Evolutionary conservation across 306 rosid species (phyloP).

Genomic region (Medicago arabica): DNA sequence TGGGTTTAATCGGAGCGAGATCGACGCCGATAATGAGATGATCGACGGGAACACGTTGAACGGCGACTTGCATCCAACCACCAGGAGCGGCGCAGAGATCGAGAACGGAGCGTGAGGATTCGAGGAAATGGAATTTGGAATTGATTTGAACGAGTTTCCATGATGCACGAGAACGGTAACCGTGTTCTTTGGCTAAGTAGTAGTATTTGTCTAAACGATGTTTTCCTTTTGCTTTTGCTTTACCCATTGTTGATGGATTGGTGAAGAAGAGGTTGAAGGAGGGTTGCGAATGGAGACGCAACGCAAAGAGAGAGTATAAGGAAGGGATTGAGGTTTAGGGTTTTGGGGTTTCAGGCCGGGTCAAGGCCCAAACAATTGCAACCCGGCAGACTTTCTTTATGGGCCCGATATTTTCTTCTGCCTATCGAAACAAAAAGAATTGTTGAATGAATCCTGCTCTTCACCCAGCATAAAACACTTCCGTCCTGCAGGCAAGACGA

Average conservation of each 20-base stretch:
- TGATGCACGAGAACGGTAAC: constrained; percentile 93
- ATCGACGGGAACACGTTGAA: constrained; percentile 77
- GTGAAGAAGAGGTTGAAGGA: neutral
- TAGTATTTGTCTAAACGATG: constrained; percentile 95
- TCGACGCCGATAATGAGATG: constrained; percentile 84
- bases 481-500: too few relatives aligned
- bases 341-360: too few relatives aligned
- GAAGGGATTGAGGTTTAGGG: too few relatives aligned
- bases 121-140: constrained; percentile 68
- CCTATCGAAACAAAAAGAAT: too few relatives aligned
- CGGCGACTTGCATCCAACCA: constrained; percentile 98
- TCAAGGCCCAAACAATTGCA: too few relatives aligned
- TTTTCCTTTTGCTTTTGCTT: constrained; percentile 94
- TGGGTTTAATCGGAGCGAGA: constrained; percentile 74
- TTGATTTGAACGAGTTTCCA: constrained; percentile 94
- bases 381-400: too few relatives aligned
- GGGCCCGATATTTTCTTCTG: too few relatives aligned
- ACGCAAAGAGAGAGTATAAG: too few relatives aligned
- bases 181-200: constrained; percentile 86
- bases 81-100: constrained; percentile 99
- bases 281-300: constrained; percentile 36
- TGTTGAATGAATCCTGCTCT: too few relatives aligned
- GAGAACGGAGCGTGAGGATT: constrained; percentile 80
- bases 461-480: too few relatives aligned
- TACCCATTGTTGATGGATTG: constrained; percentile 55